Percentiles rank a stretch among this genome's conserved stretches.
Conservation (phyloP, 805 yeast species). For the Nakazawaea populi region DNA sequence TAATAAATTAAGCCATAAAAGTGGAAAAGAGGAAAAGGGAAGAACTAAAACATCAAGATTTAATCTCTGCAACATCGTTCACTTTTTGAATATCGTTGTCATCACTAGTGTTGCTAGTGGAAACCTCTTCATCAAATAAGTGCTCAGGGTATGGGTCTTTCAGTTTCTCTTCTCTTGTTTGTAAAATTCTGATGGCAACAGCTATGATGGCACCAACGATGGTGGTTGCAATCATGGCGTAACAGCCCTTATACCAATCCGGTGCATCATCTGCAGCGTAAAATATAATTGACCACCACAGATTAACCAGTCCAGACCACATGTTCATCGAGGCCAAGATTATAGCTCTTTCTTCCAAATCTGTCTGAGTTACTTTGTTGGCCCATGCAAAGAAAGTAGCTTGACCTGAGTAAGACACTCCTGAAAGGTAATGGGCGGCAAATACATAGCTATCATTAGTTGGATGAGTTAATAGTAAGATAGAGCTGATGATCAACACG, state of each 20-base stretch:
- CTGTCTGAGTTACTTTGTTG: conserved; percentile 36
- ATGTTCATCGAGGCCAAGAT: conserved; percentile 62
- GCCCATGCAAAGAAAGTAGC: conserved; percentile 37
- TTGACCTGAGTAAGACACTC: conserved; percentile 39
- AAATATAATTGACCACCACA: conserved; percentile 58
- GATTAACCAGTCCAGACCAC: conserved; percentile 57
- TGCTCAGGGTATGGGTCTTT: neutral
- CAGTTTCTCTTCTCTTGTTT: conserved; percentile 28
- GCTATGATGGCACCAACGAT: conserved; percentile 35
- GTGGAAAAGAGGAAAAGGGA: neutral
- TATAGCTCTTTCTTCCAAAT: conserved; percentile 57
- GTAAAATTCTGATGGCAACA: conserved; percentile 34
- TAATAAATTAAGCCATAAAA: no score
- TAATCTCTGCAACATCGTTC: conserved; percentile 10
- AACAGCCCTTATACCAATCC: conserved; percentile 44
- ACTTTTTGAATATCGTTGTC: conserved; percentile 15
- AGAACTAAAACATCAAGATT: neutral
- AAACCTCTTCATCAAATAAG: neutral
- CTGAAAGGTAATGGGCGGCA: conserved; percentile 51
- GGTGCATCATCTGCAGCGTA: conserved; percentile 49
- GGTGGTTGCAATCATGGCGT: conserved; percentile 52
- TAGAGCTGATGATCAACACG: conserved; percentile 37
- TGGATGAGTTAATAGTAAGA: conserved; percentile 40
- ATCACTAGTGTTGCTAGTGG: neutral
- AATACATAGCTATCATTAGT: conserved; percentile 32